Percentiles rank a stretch among this genome's conserved stretches.
Conservation (phyloP, 176 grass and related monocot genomes). For the Hyparrhenia diplandra region DNA sequence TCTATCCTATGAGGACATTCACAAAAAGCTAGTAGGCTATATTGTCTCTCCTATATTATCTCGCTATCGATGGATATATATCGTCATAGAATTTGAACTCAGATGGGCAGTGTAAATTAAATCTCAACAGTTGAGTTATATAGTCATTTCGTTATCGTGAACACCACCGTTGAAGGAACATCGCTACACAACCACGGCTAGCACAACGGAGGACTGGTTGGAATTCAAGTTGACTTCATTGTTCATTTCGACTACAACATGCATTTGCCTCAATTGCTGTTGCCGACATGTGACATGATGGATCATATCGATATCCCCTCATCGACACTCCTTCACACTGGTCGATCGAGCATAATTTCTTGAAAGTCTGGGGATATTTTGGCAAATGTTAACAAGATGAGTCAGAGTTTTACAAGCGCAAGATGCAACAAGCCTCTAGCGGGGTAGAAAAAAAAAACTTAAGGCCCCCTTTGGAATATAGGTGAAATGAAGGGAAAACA, state of each 20-base stretch:
- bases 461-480: too few species aligned
- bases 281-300: not conserved
- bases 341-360: not conserved
- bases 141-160: too few species aligned
- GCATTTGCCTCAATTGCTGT: not conserved
- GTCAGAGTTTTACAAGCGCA: not conserved
- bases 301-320: not conserved
- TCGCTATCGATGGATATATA: too few species aligned
- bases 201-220: too few species aligned
- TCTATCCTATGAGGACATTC: too few species aligned
- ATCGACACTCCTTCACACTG: not conserved
- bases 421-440: not conserved
- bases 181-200: not conserved
- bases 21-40: too few species aligned
- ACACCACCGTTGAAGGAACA: not conserved
- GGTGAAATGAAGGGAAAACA: too few species aligned
- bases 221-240: not conserved
- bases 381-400: not conserved
- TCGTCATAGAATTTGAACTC: too few species aligned
- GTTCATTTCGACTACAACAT: not conserved
- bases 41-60: too few species aligned
- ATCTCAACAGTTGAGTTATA: too few species aligned
- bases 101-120: too few species aligned
- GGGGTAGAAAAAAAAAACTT: too few species aligned
- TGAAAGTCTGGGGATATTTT: not conserved